Evolutionary conservation across 345 rosid genomes (phyloP).

Genomic region (Gossypium australe): DNA sequence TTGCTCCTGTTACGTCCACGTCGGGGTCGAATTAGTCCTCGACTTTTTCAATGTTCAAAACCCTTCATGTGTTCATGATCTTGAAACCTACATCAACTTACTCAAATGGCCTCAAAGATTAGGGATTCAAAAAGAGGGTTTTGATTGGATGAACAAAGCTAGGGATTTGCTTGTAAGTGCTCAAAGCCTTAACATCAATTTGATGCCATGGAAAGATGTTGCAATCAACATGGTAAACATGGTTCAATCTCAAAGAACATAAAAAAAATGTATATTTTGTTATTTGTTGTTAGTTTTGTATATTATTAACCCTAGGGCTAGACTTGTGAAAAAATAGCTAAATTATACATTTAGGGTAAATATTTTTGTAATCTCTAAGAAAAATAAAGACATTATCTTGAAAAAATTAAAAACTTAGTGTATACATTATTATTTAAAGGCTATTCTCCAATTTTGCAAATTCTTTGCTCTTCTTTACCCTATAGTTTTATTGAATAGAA

Average conservation of each 20-base stretch:
- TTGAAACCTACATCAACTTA: constrained; percentile 58
- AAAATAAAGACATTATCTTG: neutral
- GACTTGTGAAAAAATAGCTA: neutral
- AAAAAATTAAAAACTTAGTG: neutral
- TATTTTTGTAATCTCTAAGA: neutral
- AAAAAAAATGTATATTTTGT: neutral
- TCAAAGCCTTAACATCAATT: constrained; percentile 20
- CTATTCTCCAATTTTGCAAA: neutral
- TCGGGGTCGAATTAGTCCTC: constrained; percentile 62
- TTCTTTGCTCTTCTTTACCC: too few species aligned
- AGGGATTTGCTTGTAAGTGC: constrained; percentile 32
- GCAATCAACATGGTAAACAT: constrained; percentile 38
- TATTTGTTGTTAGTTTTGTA: neutral
- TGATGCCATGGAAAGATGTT: constrained; percentile 29
- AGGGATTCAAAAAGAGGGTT: constrained; percentile 12
- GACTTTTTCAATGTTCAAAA: constrained; percentile 72
- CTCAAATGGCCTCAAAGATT: constrained; percentile 31
- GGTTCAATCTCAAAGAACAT: constrained; percentile 27
- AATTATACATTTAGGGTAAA: neutral
- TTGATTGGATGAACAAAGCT: constrained; percentile 29
- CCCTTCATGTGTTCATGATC: constrained; percentile 75
- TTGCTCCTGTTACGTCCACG: constrained; percentile 72
- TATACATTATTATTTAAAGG: neutral
- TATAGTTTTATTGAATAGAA: too few species aligned
- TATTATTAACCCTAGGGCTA: neutral